Evolutionary conservation across 164 flowering plant species (phyloP).

Genomic region (Nymphaea colorata): DNA sequence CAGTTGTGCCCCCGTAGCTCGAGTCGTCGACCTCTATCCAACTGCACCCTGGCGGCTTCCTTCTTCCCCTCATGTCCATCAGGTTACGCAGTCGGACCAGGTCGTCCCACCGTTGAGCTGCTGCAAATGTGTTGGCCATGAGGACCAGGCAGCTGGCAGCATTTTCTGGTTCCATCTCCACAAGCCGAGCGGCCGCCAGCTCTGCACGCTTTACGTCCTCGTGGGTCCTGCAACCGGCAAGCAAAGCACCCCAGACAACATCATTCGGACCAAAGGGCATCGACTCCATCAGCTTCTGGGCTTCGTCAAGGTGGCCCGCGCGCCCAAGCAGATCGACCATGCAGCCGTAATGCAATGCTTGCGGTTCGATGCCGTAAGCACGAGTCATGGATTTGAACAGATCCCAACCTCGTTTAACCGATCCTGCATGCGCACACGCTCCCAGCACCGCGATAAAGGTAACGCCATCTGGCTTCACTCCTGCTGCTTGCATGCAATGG

Average conservation of each 20-base stretch:
- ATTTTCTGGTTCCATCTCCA: slow-evolving; percentile 29
- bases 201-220: slow-evolving; percentile 19
- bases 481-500: slow-evolving; percentile 19
- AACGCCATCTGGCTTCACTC: slow-evolving; percentile 26
- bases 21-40: slow-evolving; percentile 33
- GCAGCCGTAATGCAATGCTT: slow-evolving; percentile 50
- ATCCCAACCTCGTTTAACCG: slow-evolving; percentile 28
- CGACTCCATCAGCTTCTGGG: slow-evolving; percentile 21
- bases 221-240: slow-evolving; percentile 39
- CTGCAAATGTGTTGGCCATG: slow-evolving; percentile 39
- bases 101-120: slow-evolving; percentile 34
- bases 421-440: slow-evolving; percentile 52
- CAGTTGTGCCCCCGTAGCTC: slow-evolving; percentile 29
- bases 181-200: slow-evolving; percentile 20
- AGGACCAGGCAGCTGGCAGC: slow-evolving; percentile 36
- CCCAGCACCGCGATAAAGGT: slow-evolving; percentile 42
- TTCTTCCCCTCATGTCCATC: slow-evolving; percentile 27
- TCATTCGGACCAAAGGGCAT: slow-evolving; percentile 46
- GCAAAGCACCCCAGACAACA: slow-evolving; percentile 44
- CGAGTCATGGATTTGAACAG: slow-evolving; percentile 27
- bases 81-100: slow-evolving; percentile 21
- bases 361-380: slow-evolving; percentile 24
- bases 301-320: slow-evolving; percentile 43
- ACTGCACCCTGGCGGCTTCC: slow-evolving; percentile 40
- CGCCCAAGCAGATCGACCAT: slow-evolving; percentile 55